Evolutionary conservation across 805 yeast genomes (phyloP), one percentile per base, ranked within the genome.

Genomic region (Sugiyamaella mastotermitis): DNA sequence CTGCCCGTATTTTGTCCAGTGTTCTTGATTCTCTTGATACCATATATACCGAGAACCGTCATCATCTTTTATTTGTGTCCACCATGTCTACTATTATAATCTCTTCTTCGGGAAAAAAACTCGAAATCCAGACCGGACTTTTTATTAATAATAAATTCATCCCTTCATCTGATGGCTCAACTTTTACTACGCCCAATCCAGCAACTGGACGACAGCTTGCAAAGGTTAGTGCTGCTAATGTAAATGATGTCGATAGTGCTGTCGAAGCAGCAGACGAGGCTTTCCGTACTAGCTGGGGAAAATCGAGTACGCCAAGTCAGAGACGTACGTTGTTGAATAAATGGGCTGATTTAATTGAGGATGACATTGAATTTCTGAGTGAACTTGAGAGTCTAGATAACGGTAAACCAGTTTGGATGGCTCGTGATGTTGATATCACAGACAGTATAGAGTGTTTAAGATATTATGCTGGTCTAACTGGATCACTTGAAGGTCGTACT

Each of bases 311-410:
- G n/a, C 28, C 36, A 15, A 18, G 36, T 7, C 28, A 31, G 14
- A 35, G 21, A 25, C 78, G 95, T 57, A 80, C 80, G 37, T 73
- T 73, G 31, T 65, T 88, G 48, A 58, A 63, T 66, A 80, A 76
- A 61, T 73, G 88, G 41, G 95, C 96, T 25, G 92, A 83, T 47
- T 67, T 81, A 53, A 64, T 88, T 49, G 94, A 83, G 56, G 69
- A 72, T 50, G 71, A 88, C 56, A 69, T 73, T 40, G 94, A 84
- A 45, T 63, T 72, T 24, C 64, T 88, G 40, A 90, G 95, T 18
- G 67, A 77, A 35, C 82, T 88, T 54, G 97, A 88, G 65, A 71
- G 95, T 16, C 68, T 82, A 60, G 96, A 88, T 61, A 83, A 85
- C 60, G 97, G 97, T 62, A 88, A 87, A 66, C 78, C 94, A 20